Base-by-base conservation (phyloP, 148 eudicot genomes). In the Fagopyrum esculentum region DNA sequence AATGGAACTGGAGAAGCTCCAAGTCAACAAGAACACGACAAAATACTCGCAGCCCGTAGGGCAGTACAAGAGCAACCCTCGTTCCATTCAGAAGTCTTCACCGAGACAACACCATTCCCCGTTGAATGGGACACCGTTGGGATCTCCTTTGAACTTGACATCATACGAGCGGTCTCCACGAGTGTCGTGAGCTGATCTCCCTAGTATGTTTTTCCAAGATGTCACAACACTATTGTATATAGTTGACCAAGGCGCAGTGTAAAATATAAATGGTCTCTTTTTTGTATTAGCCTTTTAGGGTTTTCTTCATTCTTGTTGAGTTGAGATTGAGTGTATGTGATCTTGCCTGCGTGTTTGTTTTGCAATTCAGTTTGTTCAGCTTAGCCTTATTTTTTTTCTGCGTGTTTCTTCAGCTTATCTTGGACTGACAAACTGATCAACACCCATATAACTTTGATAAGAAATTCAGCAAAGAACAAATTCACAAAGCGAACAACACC, bases 1-100 rank as follows among this genome's bases (percentile, higher is more conserved):
- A 63, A 84, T 84, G 54, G 83, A 82, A 52, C 87, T 94, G 12
- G 92, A 91, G 80, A 86, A 89, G 79, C 89, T 94, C 13, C 89
- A 84, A 77, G 70, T 76, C 49, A 81, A 86, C 5, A 91, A 89
- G 76, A 77, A 55, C 56, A 72, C 81, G 4, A 63, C 73, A 29
- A 90, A 84, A 77, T 61, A 55, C 55, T 71, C 79, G 7, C 73
- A 57, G 3, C 59, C n/a, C 16, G 29, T 70, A 8, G 85, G 77
- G n/a, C 81, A 9, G 5, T 26, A 69, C 74, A 85, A 77, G 60
- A 80, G 76, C 71, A 78, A 87, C 54, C 56, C 76, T 9, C 78
- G 73, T 1, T 16, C 59, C 8, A 2, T 55, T 55, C 59, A 15
- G n/a, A 79, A 72, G 55, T 77, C 87, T 40, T 86, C 89, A 10